These are phyloP conservation scores for Neolentinus lepideus DNA, from an alignment of 1,284 basidiomycete species.

Conservation along the genomic window DNA sequence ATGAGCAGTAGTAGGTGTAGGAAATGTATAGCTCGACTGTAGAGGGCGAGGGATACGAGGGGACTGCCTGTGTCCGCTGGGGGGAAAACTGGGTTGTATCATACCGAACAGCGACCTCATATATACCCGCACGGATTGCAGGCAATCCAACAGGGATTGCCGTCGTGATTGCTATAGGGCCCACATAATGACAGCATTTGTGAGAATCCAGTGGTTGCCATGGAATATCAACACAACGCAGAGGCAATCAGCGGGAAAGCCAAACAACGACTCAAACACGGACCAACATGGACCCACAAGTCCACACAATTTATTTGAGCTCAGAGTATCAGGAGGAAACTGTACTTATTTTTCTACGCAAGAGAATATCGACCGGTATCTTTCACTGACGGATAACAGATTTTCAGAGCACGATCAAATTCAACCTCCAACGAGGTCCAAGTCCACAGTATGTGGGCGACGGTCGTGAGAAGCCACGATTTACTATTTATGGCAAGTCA, in stretches of 20 bases:
- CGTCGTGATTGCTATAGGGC: not conserved
- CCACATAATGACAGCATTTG: not conserved
- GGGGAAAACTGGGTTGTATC: not conserved
- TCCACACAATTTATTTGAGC: not conserved
- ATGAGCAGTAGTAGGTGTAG: not conserved
- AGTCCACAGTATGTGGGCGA: too few relatives aligned
- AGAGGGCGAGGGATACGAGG: not conserved
- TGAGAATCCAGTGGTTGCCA: not conserved
- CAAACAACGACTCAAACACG: not conserved
- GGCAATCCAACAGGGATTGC: not conserved
- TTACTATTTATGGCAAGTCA: too few relatives aligned
- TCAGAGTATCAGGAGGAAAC: too few relatives aligned
- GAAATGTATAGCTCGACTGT: not conserved
- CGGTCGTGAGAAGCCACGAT: too few relatives aligned
- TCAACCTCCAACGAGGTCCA: too few relatives aligned
- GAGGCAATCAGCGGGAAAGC: not conserved
- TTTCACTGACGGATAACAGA: too few relatives aligned
- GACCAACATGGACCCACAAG: not conserved
- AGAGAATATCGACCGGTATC: too few relatives aligned
- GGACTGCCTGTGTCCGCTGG: not conserved
- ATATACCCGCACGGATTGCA: not conserved
- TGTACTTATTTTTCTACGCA: too few relatives aligned
- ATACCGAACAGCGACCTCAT: not conserved
- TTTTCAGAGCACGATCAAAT: too few relatives aligned
- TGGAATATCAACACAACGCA: not conserved